Evolutionary conservation across 352 stramenopile genomes (phyloP), one percentile per base, ranked within the genome.

Genomic region (Globisporangium camurandrum): DNA sequence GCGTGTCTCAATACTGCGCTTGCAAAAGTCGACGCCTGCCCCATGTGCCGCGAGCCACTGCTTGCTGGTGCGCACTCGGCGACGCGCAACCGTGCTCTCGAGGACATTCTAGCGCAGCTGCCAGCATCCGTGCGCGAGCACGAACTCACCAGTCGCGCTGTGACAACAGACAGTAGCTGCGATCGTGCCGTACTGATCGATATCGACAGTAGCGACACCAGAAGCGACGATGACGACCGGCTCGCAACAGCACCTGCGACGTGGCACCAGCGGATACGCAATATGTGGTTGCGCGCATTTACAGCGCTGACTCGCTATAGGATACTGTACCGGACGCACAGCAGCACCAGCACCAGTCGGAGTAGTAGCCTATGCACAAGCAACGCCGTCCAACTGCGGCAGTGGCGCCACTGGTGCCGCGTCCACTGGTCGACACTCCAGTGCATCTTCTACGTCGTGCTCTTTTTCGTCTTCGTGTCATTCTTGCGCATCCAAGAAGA

Each of bases 401-500:
- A 80, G 45, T 82, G 68, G 66, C 55, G 51, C 12, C 67, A 80
- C 51, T 85, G 73, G 73, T 63, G 61, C 36, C 61, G 69, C 52
- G 63, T 85, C 43, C 65, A 85, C 49, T 80, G 67, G 69, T 30
- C 59, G 16, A 70, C 67, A 23, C 41, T 85, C 8, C 73, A 85
- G 59, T 80, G 70, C 34, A 47, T 75, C 9, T 80, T 85, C 63
- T 82, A 85, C 67, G 66, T 82, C 48, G 28, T 55, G 43, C 66
- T 85, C 34, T 85, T 85, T 47, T 64, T 77, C 52, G 59, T 72
- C 22, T 74, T 82, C 20, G 70, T 85, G 20, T 71, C 71, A 40
- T 85, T 85, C 55, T 60, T 85, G 19, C 69, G 73, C 20, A 66
- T 85, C 0, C 66, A 85, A 57, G 73, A 85, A 41, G 67, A 78